Conservation (phyloP, 176 grass and related monocot species). For the Lolium multiflorum region DNA sequence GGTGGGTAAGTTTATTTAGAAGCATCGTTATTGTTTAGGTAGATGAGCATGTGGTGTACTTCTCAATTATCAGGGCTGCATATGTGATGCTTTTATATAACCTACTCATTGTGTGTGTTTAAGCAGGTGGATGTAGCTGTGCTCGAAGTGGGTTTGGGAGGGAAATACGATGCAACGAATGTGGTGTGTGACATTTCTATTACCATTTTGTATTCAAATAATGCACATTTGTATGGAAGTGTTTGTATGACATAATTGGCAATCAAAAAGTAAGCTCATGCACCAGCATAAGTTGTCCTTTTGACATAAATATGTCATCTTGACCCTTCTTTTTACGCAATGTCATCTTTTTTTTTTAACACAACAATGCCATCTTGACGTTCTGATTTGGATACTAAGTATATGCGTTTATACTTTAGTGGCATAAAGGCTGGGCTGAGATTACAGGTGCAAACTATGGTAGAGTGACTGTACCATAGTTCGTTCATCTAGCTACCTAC, state of each 20-base stretch:
- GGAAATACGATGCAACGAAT: slow-evolving; percentile 95
- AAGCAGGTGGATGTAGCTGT: slow-evolving; percentile 91
- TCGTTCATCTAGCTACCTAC: slow-evolving; percentile 10
- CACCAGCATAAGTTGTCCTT: not conserved
- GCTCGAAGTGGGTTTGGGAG: slow-evolving; percentile 98
- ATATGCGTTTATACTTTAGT: slow-evolving; percentile 7
- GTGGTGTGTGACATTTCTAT: slow-evolving; percentile 66
- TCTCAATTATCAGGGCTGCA: slow-evolving; percentile 6
- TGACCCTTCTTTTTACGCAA: not conserved
- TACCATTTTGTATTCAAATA: slow-evolving; percentile 13
- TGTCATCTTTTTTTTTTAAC: not conserved
- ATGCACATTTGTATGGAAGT: not conserved
- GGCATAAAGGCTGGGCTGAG: not conserved
- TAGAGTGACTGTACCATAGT: slow-evolving; percentile 14
- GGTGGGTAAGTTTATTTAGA: slow-evolving; percentile 30
- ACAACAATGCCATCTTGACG: not conserved
- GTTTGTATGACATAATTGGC: not conserved
- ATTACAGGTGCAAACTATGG: slow-evolving; percentile 14
- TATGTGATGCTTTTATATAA: slow-evolving; percentile 1
- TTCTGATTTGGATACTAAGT: slow-evolving; percentile 32
- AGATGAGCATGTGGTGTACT: not conserved
- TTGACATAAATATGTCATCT: not conserved
- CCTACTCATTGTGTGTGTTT: slow-evolving; percentile 8
- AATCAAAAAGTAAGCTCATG: slow-evolving; percentile 32
- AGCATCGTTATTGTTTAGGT: not conserved